These are phyloP conservation scores for Cladophialophora exuberans DNA, from an alignment of 2,329 filamentous ascomycete species.

Conservation along the genomic window DNA sequence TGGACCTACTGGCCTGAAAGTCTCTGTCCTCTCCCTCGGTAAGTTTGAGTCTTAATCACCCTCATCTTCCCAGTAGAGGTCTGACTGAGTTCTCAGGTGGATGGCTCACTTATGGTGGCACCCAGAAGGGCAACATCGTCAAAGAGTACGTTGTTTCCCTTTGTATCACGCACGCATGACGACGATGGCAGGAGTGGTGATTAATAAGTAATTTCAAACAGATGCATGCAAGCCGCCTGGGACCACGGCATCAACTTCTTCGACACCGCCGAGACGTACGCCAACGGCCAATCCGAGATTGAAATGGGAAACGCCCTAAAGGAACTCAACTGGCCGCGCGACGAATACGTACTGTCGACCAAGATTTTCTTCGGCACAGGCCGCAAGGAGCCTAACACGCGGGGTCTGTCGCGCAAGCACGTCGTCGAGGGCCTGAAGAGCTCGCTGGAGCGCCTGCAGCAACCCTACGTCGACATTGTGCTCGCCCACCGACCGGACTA, in stretches of 20 bases:
- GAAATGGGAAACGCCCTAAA: slow-evolving; percentile 61
- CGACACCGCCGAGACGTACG: slow-evolving; percentile 60
- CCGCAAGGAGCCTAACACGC: slow-evolving; percentile 59
- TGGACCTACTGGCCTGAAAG: slow-evolving; percentile 70
- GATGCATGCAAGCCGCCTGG: slow-evolving; percentile 57
- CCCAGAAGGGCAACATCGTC: slow-evolving; percentile 62
- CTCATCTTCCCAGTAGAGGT: too few relatives aligned
- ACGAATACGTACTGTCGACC: slow-evolving; percentile 61
- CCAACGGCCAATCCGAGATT: slow-evolving; percentile 56
- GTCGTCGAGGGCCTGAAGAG: slow-evolving; percentile 67
- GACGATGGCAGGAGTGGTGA: too few relatives aligned
- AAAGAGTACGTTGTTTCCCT: slow-evolving; percentile 51
- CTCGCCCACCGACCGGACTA: slow-evolving; percentile 67
- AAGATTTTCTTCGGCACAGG: slow-evolving; percentile 53
- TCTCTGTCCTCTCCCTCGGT: slow-evolving; percentile 70
- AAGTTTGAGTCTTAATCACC: background rate
- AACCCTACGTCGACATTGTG: slow-evolving; percentile 71
- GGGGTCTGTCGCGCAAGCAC: slow-evolving; percentile 70
- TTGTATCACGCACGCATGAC: too few relatives aligned
- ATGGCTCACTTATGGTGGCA: slow-evolving; percentile 55
- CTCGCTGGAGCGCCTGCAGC: slow-evolving; percentile 63
- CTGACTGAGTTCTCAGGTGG: slow-evolving; percentile 34
- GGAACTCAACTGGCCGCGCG: slow-evolving; percentile 60
- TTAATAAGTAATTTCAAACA: background rate
- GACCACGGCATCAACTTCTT: slow-evolving; percentile 62